A percentile compares a stretch with the other conserved stretches of the same genome.
Conservation (phyloP, 768 basidiomycete species). For the Hypsizygus marmoreus region DNA sequence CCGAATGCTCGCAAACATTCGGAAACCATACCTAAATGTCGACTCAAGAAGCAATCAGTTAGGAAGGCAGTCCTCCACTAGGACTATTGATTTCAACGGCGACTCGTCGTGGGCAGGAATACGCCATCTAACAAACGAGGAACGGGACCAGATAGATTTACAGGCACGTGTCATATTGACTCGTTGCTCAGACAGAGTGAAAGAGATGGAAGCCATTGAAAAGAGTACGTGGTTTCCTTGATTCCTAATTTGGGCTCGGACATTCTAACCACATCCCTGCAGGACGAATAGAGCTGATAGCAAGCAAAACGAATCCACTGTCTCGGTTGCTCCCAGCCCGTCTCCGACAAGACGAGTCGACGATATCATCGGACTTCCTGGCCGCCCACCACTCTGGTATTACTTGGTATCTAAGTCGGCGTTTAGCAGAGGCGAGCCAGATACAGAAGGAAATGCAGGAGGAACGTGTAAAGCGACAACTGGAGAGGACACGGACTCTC, state of each 20-base stretch:
- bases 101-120: conserved; percentile 62
- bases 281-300: conserved; percentile 71
- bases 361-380: conserved; percentile 64
- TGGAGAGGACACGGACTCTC: conserved; percentile 81
- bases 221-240: conserved; percentile 62
- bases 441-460: conserved; percentile 89
- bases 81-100: conserved; percentile 56
- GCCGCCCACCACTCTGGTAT: conserved; percentile 94
- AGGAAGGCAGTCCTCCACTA: conserved; percentile 50
- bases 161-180: conserved; percentile 85
- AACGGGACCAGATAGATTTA: conserved; percentile 94
- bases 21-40: conserved; percentile 86
- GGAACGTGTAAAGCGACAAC: conserved; percentile 85
- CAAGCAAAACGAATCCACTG: conserved; percentile 65
- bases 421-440: conserved; percentile 79
- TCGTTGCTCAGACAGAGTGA: conserved; percentile 84
- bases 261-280: conserved; percentile 17
- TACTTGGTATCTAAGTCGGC: conserved; percentile 86
- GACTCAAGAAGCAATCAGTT: conserved; percentile 58
- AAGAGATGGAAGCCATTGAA: conserved; percentile 86
- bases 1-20: conserved; percentile 72
- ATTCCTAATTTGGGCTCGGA: conserved; percentile 19
- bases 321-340: conserved; percentile 72
- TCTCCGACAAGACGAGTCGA: conserved; percentile 57
- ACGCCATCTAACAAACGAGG: conserved; percentile 80